Conservation (phyloP, 2,329 filamentous ascomycete genomes). For the Fusarium irregulare region DNA sequence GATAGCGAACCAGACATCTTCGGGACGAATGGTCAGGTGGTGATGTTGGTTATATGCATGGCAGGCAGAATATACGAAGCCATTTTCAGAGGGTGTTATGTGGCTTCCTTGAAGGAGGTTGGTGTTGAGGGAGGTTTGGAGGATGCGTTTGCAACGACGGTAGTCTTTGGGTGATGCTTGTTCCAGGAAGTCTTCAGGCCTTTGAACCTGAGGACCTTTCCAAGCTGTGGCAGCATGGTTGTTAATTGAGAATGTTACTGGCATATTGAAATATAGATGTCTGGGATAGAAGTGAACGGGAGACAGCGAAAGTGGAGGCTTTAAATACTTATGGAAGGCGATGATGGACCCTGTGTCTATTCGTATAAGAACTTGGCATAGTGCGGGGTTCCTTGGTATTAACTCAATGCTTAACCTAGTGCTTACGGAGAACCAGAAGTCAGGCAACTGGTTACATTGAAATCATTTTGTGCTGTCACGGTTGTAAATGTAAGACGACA, state of each 20-base stretch:
- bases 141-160: not conserved
- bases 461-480: too few species aligned
- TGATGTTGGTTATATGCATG: slow-evolving; percentile 58
- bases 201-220: not conserved
- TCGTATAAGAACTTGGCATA: too few species aligned
- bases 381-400: too few species aligned
- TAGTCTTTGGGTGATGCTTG: not conserved
- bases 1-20: slow-evolving; percentile 66
- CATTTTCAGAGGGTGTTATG: slow-evolving; percentile 41
- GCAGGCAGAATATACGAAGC: slow-evolving; percentile 51
- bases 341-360: not conserved
- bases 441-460: too few species aligned
- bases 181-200: not conserved
- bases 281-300: not conserved
- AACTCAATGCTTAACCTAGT: too few species aligned
- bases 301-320: not conserved
- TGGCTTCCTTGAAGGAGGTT: not conserved
- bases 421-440: too few species aligned
- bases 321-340: not conserved
- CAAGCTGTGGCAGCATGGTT: not conserved
- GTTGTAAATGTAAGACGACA: too few species aligned
- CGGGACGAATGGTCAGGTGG: slow-evolving; percentile 60
- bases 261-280: not conserved
- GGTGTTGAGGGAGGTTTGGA: not conserved
- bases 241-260: not conserved